These are phyloP conservation scores for Phaeosphaeriaceae sp. DNA, from an alignment of 2,329 filamentous ascomycete species.

Conservation along the genomic window DNA sequence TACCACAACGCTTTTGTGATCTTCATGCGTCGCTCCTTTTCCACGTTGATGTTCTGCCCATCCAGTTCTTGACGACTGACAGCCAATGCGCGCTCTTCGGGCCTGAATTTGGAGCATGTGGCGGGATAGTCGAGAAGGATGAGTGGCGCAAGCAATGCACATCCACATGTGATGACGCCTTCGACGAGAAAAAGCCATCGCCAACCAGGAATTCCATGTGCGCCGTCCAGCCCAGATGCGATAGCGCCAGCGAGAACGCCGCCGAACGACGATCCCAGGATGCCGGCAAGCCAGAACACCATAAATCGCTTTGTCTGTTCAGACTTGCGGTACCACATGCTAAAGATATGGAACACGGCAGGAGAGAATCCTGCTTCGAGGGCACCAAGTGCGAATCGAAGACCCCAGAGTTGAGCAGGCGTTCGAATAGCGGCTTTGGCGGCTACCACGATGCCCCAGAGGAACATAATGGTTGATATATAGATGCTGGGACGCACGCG, in stretches of 20 bases:
- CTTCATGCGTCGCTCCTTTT: constrained; percentile 3
- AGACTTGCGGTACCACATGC: constrained; percentile 8
- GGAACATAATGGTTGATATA: constrained; percentile 13
- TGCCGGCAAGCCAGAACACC: constrained; percentile 11
- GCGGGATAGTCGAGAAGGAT: constrained; percentile 59
- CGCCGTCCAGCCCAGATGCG: constrained; percentile 24
- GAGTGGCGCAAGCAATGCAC: constrained; percentile 49
- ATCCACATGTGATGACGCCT: constrained; percentile 13
- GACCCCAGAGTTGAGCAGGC: constrained; percentile 8
- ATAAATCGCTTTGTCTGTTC: constrained; percentile 10
- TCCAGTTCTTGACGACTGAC: constrained; percentile 6
- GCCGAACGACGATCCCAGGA: constrained; percentile 14
- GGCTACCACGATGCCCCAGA: constrained; percentile 34
- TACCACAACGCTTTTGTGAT: constrained; percentile 8
- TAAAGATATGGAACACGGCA: constrained; percentile 10
- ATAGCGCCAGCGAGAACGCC: constrained; percentile 19
- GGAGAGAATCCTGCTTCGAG: constrained; percentile 9
- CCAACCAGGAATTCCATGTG: constrained; percentile 42
- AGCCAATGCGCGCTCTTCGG: constrained; percentile 4
- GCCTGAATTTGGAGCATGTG: constrained; percentile 24
- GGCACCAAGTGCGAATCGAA: constrained; percentile 6
- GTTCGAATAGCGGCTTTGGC: constrained; percentile 54
- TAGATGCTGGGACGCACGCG: constrained; percentile 9
- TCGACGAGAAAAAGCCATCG: constrained; percentile 24
- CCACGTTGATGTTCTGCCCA: constrained; percentile 10